Base-by-base conservation (phyloP, 352 stramenopile genomes). In the Thraustochytrium sp. region DNA sequence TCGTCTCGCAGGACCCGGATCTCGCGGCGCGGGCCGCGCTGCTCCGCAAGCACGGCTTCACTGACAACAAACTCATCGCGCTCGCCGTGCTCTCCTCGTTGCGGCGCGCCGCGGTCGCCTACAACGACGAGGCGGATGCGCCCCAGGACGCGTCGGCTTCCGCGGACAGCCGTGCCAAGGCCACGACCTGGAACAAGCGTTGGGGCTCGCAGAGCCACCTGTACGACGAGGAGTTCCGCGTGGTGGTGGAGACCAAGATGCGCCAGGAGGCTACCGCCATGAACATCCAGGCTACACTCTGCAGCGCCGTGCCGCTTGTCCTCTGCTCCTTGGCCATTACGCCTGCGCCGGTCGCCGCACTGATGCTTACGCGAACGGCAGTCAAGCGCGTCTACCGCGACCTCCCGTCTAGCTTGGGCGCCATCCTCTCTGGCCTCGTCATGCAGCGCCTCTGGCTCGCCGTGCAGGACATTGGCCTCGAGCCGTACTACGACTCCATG, bases 381-480 rank as follows among this genome's bases (percentile, higher is more conserved):
- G 36, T 75, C 62, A 75, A 75, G 29, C 11, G 37, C 23, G 37
- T 54, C 31, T 75, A 37, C 62, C 48, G n/a, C 23, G 40, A 75
- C 31, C 5, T 54, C 4, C 62, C 62, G 9, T 29, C 36, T 3
- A 75, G 37, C 44, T 13, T 75, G 3, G 40, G 13, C 11, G 62
- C 38, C 23, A 8, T 75, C 31, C 37, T 75, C 36, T 53, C 37
- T 5, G 62, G 62, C 13, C 62, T 75, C 21, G 40, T 75, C 44
- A 23, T 75, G 62, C 62, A 75, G 62, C 62, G 62, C 23, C 29
- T 31, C 44, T 75, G 62, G 62, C 62, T 75, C 23, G 62, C 62
- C 5, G 8, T 75, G 0, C 23, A 36, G 18, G 62, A 75, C 31
- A 34, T 75, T 11, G 42, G 18, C 18, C 21, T 75, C 16, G 62